Base-by-base conservation (phyloP, 495 filamentous ascomycete species). In the Neurospora sp. region DNA sequence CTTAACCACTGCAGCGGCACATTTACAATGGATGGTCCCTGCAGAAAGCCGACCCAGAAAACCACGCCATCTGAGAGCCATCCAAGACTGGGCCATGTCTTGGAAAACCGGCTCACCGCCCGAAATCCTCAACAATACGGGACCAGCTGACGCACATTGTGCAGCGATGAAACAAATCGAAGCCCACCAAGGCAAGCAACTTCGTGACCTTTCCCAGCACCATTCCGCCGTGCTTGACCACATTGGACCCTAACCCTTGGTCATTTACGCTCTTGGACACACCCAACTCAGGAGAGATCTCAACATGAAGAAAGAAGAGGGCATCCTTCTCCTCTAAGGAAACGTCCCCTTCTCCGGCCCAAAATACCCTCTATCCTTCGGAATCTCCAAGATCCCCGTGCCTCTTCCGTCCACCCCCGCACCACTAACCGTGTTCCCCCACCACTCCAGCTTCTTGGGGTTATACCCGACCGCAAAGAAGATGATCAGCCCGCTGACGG, bases 381-480 rank as follows among this genome's bases (percentile, higher is more conserved):
- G 80, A 37, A 82, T 79, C 44, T 73, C 69, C 66, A 81, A 35
- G 35, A 81, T 74, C 18, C 76, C 80, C 16, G 59, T 69, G 1
- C 76, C 66, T 66, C 69, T 73, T 18, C 81, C 81, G 41, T 81
- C 81, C 18, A 81, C 53, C 3, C 81, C 80, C 7, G 79, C 76
- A 12, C 48, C 72, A 66, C 76, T 78, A 20, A 87, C 85, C 0
- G 72, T 82, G 27, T 87, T 89, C 1, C 90, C 90, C 89, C 89
- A 91, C 90, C 90, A 92, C 0, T 74, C 72, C 9, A 89, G 82
- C 74, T 85, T 83, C n/a, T 78, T 70, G 0, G 84, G 84, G 27
- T 84, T 78, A 53, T 87, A 88, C 22, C 83, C 82, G 8, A 92
- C 79, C 1, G 89, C 82, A 71, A 91, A 83, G 82, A 92, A 91